A percentile compares a stretch with the other conserved stretches of the same genome.
Conservation (phyloP, 257 asterid species). For the Haberlea rhodopensis region DNA sequence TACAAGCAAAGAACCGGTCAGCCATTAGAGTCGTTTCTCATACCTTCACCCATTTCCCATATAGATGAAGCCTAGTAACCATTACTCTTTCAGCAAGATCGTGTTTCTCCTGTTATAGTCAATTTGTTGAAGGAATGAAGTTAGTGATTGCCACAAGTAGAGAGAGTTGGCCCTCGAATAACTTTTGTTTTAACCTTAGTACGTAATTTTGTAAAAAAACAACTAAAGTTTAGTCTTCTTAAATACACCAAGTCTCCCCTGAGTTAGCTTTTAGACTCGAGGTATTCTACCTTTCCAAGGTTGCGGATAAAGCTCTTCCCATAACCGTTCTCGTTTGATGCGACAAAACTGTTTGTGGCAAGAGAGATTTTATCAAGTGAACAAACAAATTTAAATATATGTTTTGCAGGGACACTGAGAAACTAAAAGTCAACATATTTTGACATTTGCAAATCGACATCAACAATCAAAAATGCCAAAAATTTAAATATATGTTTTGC, state of each 20-base stretch:
- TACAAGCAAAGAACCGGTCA: neutral
- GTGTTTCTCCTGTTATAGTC: conserved; percentile 51
- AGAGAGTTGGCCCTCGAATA: too few species aligned
- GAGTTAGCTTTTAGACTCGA: too few species aligned
- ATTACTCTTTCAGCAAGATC: conserved; percentile 92
- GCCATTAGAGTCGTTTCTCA: neutral
- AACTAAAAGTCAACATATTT: neutral
- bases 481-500: neutral
- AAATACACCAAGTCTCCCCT: neutral
- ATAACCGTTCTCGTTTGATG: conserved; percentile 52
- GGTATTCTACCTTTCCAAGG: conserved; percentile 63
- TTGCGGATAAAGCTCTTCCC: conserved; percentile 71
- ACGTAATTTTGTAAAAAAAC: too few species aligned
- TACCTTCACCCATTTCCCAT: conserved; percentile 87
- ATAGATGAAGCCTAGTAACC: conserved; percentile 87
- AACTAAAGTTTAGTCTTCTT: neutral
- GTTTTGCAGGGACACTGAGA: neutral
- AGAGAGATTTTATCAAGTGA: too few species aligned
- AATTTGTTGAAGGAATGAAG: too few species aligned
- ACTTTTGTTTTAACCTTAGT: too few species aligned
- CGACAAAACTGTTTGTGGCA: conserved; percentile 61
- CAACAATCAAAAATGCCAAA: conserved; percentile 8
- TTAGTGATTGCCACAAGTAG: neutral
- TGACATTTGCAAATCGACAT: conserved; percentile 31
- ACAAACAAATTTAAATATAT: neutral